These are phyloP conservation scores for Picochlorum sp. DNA, from an alignment of 139 green algal genomes.

Conservation along the genomic window DNA sequence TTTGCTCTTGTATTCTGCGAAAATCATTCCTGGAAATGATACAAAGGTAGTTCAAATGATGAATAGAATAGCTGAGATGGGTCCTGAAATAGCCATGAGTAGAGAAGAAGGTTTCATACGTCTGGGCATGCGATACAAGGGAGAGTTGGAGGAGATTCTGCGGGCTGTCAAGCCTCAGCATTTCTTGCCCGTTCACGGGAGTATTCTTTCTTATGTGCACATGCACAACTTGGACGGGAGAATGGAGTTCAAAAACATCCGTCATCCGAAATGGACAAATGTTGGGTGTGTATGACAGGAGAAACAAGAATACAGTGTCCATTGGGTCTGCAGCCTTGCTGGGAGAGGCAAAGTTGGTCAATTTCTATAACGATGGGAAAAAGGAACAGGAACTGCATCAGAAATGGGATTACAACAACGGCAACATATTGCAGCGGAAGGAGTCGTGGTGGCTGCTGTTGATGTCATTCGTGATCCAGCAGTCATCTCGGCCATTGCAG, in stretches of 20 bases:
- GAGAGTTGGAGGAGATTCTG: constrained; percentile 83
- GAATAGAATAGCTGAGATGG: constrained; percentile 75
- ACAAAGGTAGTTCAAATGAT: constrained; percentile 88
- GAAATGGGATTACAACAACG: constrained; percentile 88
- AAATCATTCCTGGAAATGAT: constrained; percentile 80
- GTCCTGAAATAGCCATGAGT: constrained; percentile 66
- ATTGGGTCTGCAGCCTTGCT: constrained; percentile 54
- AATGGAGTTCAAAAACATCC: constrained; percentile 50
- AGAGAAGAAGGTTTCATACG: constrained; percentile 77
- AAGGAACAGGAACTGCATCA: constrained; percentile 61
- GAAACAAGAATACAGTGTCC: constrained; percentile 58
- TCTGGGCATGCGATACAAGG: constrained; percentile 75
- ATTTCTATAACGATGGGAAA: constrained; percentile 93
- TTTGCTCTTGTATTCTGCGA: constrained; percentile 87
- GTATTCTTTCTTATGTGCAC: constrained; percentile 89
- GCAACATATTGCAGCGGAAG: constrained; percentile 72
- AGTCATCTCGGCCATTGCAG: constrained; percentile 5
- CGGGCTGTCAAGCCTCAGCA: constrained; percentile 87
- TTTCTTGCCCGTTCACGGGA: constrained; percentile 98
- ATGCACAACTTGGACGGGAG: constrained; percentile 52
- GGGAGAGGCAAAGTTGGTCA: constrained; percentile 55
- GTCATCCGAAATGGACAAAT: constrained; percentile 98
- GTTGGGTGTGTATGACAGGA: constrained; percentile 73
- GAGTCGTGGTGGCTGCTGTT: constrained; percentile 78
- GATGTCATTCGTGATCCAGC: constrained; percentile 51